Conservation (phyloP, 208 protist genomes). For the Acanthamoeba sp. region DNA sequence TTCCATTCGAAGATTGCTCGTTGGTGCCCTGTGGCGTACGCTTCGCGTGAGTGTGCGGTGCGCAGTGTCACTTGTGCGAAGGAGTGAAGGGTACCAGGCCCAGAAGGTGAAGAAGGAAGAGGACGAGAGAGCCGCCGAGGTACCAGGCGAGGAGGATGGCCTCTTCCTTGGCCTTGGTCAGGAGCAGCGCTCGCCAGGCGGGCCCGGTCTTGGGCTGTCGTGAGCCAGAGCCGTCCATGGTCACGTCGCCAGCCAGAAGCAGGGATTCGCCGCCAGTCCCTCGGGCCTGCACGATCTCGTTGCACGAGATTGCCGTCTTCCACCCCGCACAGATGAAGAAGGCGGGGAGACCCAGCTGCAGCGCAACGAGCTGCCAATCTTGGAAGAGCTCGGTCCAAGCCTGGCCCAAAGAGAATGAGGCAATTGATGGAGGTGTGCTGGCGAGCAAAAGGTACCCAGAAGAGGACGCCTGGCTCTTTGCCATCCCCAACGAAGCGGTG, state of each 20-base stretch:
- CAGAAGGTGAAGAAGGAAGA: conserved; percentile 8
- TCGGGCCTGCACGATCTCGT: conserved; percentile 8
- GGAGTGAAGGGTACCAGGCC: neutral
- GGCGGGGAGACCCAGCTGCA: conserved; percentile 37
- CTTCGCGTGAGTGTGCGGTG: neutral
- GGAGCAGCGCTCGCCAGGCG: conserved; percentile 8
- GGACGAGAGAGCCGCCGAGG: conserved; percentile 3
- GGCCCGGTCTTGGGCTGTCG: neutral
- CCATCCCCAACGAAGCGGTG: neutral
- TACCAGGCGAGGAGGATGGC: conserved; percentile 22
- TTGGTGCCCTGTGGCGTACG: conserved; percentile 37
- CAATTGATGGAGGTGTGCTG: neutral
- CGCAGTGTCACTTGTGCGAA: too few relatives aligned
- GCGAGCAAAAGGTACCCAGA: neutral
- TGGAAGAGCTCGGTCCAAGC: conserved; percentile 22
- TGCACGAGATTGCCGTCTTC: conserved; percentile 26
- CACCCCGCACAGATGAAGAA: conserved; percentile 24
- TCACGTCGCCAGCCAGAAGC: neutral
- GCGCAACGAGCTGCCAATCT: conserved; percentile 36
- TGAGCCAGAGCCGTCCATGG: neutral
- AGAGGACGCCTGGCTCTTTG: neutral
- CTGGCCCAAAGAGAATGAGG: neutral
- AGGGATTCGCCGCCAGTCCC: neutral
- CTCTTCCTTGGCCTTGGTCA: conserved; percentile 37
- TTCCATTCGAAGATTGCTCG: neutral